Evolutionary conservation across 495 filamentous ascomycete species (phyloP).

Genomic region (Terfezia claveryi): DNA sequence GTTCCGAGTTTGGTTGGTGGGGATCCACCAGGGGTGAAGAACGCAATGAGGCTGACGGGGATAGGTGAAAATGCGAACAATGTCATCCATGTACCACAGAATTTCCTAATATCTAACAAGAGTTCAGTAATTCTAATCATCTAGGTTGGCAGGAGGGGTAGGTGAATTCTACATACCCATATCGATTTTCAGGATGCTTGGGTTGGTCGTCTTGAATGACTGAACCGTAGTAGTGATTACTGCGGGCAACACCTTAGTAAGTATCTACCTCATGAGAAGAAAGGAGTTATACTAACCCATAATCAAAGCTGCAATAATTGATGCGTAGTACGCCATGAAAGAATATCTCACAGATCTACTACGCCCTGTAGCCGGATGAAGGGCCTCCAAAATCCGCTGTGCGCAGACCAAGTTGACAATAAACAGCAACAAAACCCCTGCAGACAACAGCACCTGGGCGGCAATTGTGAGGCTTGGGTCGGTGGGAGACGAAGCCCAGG

Average conservation of each 20-base stretch:
- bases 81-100: slow-evolving; percentile 43
- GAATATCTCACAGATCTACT: slow-evolving; percentile 24
- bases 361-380: slow-evolving; percentile 52
- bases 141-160: background rate
- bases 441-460: slow-evolving; percentile 49
- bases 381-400: slow-evolving; percentile 53
- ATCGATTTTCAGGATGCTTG: slow-evolving; percentile 1
- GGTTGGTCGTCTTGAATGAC: slow-evolving; percentile 27
- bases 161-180: background rate
- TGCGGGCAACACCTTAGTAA: too few relatives aligned
- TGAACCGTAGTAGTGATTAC: slow-evolving; percentile 45
- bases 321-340: slow-evolving; percentile 38
- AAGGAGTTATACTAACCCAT: slow-evolving; percentile 22
- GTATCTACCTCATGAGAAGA: too few relatives aligned
- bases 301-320: slow-evolving; percentile 37
- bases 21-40: slow-evolving; percentile 28
- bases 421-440: slow-evolving; percentile 59
- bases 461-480: slow-evolving; percentile 42
- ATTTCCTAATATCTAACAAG: slow-evolving; percentile 23
- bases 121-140: background rate
- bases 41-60: slow-evolving; percentile 27
- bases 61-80: slow-evolving; percentile 56
- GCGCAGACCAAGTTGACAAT: slow-evolving; percentile 60
- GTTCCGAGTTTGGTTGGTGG: slow-evolving; percentile 45
- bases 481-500: slow-evolving; percentile 28